These are phyloP conservation scores for Closterium sp. DNA, from an alignment of 139 green algal genomes.

Conservation along the genomic window DNA sequence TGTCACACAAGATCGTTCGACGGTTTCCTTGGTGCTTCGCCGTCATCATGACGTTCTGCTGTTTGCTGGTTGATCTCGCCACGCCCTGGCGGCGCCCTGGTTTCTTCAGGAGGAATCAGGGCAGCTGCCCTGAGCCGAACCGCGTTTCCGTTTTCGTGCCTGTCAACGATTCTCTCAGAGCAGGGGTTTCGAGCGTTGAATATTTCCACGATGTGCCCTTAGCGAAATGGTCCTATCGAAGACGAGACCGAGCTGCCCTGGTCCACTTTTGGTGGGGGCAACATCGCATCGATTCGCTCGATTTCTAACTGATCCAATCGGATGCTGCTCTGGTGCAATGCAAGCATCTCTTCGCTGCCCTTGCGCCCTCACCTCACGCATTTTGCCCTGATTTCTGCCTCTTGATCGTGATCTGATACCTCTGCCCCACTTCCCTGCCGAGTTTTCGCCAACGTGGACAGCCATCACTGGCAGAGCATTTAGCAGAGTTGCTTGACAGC, in stretches of 20 bases:
- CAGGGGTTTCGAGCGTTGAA: neutral
- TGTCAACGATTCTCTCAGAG: neutral
- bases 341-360: neutral
- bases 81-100: neutral
- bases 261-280: neutral
- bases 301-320: neutral
- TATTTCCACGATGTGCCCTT: neutral
- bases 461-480: neutral
- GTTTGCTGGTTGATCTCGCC: neutral
- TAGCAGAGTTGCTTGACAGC: neutral
- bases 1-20: neutral
- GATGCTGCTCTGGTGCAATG: neutral
- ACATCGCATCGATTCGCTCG: neutral
- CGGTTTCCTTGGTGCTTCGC: neutral
- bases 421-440: neutral
- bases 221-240: neutral
- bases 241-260: neutral
- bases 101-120: neutral
- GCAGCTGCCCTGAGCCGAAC: neutral
- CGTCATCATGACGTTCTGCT: neutral
- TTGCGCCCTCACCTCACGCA: neutral
- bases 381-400: neutral
- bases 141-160: neutral
- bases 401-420: neutral
- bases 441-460: neutral